phyloP scores from a whole-genome alignment of 1,139 yeast species.

The Groenewaldozyma auringiensis region DNA sequence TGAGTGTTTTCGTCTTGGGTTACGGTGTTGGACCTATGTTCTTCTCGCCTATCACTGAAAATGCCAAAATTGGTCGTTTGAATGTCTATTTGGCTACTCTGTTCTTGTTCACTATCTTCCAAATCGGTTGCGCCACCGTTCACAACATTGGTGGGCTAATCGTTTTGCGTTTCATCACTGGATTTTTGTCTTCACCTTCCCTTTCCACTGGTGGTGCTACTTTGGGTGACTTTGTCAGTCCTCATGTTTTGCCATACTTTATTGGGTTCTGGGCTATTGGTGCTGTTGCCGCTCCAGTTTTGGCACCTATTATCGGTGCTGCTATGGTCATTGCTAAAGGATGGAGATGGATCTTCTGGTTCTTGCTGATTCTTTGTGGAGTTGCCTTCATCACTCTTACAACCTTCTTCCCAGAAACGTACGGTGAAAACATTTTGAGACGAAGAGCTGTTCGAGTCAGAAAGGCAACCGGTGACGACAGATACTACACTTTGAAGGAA shows the following conservation, averaged over 20 bases:
- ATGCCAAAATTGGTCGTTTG: slow-evolving; percentile 46
- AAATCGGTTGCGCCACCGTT: slow-evolving; percentile 42
- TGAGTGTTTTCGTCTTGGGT: slow-evolving; percentile 51
- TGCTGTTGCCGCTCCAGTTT: slow-evolving; percentile 52
- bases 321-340: slow-evolving; percentile 28
- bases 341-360: slow-evolving; percentile 65
- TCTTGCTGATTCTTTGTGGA: slow-evolving; percentile 65
- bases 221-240: slow-evolving; percentile 46
- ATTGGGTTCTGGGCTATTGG: slow-evolving; percentile 46
- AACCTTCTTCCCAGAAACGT: slow-evolving; percentile 23
- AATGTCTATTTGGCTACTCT: slow-evolving; percentile 46
- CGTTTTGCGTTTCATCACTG: slow-evolving; percentile 71
- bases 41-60: slow-evolving; percentile 49
- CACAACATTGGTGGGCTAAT: slow-evolving; percentile 42
- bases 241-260: slow-evolving; percentile 15
- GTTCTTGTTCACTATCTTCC: slow-evolving; percentile 48
- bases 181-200: slow-evolving; percentile 77
- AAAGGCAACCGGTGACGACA: slow-evolving; percentile 39
- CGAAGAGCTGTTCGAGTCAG: slow-evolving; percentile 34
- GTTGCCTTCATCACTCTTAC: slow-evolving; percentile 22
- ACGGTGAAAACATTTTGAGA: slow-evolving; percentile 17
- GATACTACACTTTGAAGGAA: slow-evolving; percentile 30
- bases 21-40: slow-evolving; percentile 52
- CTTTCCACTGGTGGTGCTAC: slow-evolving; percentile 85
- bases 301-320: slow-evolving; percentile 69